Base-by-base conservation (phyloP, 2,329 filamentous ascomycete species). In the Albophoma yamanashiensis region DNA sequence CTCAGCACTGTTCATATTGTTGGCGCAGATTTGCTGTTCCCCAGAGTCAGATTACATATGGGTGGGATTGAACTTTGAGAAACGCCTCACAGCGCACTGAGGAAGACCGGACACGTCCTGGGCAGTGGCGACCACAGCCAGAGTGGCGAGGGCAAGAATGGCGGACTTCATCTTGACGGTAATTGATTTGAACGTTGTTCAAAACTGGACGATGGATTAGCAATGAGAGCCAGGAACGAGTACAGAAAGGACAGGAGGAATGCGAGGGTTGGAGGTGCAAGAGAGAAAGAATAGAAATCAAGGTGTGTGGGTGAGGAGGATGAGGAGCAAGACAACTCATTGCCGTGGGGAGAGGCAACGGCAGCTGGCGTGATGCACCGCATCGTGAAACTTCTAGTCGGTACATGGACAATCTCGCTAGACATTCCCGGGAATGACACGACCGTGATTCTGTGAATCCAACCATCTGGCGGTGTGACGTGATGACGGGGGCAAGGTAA, bases 31-130 rank as follows among this genome's bases (percentile, higher is more conserved):
- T 67, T 71, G 73, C 81, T 84, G 60, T n/a, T n/a, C 61, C 38
- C 56, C 20, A 15, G 31, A 38, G 31, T 53, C 11, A 53, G 50
- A 11, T 20, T 6, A n/a, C 11, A 11, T 12, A 0, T 8, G 50
- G 17, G 11, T 22, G 20, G 15, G 31, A n/a, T 53, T 36, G 31
- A 53, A 20, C 31, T 8, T 25, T 6, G 27, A 15, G 45, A 22
- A n/a, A n/a, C 17, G 8, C 76, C 82, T 77, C 79, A 85, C 82
- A 71, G 77, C 81, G 66, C 82, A 85, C 22, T 68, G 60, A 40
- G 80, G 76, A 57, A 84, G 78, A 59, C 72, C 70, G 60, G 70
- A 58, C 55, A 73, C 58, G 62, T 73, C 67, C 68, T 81, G 79
- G 47, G 75, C 78, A 22, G 71, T 71, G 62, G 68, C 74, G 47